phyloP scores from a whole-genome alignment of 306 rosid genomes.

The Vigna hirtella region DNA sequence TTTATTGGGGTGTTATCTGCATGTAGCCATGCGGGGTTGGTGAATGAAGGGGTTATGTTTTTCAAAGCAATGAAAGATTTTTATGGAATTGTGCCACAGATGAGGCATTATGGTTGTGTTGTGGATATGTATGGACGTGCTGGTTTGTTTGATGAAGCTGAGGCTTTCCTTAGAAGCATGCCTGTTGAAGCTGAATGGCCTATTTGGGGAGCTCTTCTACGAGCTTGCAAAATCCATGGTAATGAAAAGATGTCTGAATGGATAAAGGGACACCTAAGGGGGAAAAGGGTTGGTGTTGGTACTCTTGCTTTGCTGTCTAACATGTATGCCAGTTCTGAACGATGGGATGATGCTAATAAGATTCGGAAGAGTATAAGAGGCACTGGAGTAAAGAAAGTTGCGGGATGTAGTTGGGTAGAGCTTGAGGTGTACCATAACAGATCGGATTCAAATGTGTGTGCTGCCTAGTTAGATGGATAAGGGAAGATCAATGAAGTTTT shows the following conservation, averaged over 20 bases:
- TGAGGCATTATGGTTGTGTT: constrained; percentile 58
- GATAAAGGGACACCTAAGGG: constrained; percentile 50
- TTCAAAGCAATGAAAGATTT: constrained; percentile 68
- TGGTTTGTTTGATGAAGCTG: constrained; percentile 71
- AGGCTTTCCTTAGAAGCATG: constrained; percentile 54
- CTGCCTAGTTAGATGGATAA: background rate
- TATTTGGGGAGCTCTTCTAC: constrained; percentile 84
- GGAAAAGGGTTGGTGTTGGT: constrained; percentile 55
- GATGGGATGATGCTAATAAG: constrained; percentile 75
- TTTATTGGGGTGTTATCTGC: constrained; percentile 71
- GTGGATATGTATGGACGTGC: constrained; percentile 64
- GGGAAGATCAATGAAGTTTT: constrained; percentile 23
- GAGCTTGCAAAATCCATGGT: constrained; percentile 75
- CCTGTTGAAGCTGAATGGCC: constrained; percentile 56
- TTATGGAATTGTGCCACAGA: constrained; percentile 56
- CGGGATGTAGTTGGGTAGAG: constrained; percentile 75
- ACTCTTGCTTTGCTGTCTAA: constrained; percentile 75
- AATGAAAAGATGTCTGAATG: constrained; percentile 61
- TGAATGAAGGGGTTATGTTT: constrained; percentile 55
- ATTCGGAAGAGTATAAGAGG: constrained; percentile 65
- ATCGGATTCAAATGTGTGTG: too few species aligned
- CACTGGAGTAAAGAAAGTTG: constrained; percentile 61
- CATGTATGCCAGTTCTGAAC: constrained; percentile 63
- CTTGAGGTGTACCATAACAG: constrained; percentile 34
- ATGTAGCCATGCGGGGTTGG: constrained; percentile 70